Evolutionary conservation across 2,329 filamentous ascomycete species (phyloP).

Genomic region (Colletotrichum spaethianum): DNA sequence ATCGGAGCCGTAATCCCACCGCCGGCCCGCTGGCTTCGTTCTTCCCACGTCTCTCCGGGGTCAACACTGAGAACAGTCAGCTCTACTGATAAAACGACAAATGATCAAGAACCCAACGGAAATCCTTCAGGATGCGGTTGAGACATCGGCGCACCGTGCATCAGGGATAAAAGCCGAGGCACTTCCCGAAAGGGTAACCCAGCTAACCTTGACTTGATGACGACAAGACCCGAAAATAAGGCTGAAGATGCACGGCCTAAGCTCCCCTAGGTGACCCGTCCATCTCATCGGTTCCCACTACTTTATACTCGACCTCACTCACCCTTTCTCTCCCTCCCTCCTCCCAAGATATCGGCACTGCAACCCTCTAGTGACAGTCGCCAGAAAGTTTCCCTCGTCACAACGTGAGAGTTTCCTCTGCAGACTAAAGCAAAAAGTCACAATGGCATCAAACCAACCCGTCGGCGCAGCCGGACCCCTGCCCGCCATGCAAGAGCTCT

Average conservation of each 20-base stretch:
- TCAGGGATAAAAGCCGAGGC: slow-evolving; percentile 22
- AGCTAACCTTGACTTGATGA: slow-evolving; percentile 20
- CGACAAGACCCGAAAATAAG: slow-evolving; percentile 23
- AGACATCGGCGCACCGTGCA: slow-evolving; percentile 8
- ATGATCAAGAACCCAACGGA: not conserved
- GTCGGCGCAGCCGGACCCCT: slow-evolving; percentile 46
- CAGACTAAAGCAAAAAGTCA: not conserved
- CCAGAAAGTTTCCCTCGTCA: not conserved
- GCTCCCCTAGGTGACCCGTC: slow-evolving; percentile 27
- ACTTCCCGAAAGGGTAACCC: slow-evolving; percentile 20
- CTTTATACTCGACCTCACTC: slow-evolving; percentile 25
- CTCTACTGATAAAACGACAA: not conserved
- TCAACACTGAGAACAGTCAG: not conserved
- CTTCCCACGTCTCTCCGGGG: not conserved
- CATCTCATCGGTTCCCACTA: slow-evolving; percentile 24
- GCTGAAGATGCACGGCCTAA: slow-evolving; percentile 24
- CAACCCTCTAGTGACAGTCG: not conserved
- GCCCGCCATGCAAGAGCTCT: slow-evolving; percentile 55
- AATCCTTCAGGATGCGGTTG: not conserved
- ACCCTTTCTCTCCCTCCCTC: not conserved
- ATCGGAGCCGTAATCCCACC: slow-evolving; percentile 6
- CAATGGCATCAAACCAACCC: slow-evolving; percentile 48
- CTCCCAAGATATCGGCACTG: not conserved
- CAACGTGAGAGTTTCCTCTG: not conserved
- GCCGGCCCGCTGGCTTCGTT: slow-evolving; percentile 6